Evolutionary conservation across 208 protist species (phyloP), one percentile per base, ranked within the genome.

Genomic region (Trypanosoma grayi): DNA sequence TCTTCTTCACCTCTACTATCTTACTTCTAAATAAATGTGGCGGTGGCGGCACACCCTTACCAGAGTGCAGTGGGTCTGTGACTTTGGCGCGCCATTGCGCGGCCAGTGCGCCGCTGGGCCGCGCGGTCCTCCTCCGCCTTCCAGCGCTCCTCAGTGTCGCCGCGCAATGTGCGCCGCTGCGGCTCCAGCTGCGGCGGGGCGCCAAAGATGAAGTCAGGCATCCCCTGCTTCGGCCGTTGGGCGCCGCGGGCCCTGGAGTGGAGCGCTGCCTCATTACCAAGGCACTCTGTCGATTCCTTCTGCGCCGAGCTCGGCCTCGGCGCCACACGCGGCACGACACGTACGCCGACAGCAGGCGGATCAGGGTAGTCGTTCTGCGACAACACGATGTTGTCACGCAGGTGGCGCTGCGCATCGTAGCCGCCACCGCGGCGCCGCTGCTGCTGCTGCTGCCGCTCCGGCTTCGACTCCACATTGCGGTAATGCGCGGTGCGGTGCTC

Each of bases 51-150:
- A n/a, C n/a, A n/a, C n/a, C 4, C 13, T 72, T 67, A 93, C 86
- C 86, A 93, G 8, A 90, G 70, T 10, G 80, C 64, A 6, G 86
- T 93, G 22, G 53, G 30, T 52, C 71, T 75, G 51, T 88, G 75
- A 18, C 73, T 69, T 43, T 82, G 77, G 4, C 56, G 65, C 25
- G 77, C 62, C 60, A 77, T 77, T 4, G 73, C 77, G 25, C 73
- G 72, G n/a, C 86, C 86, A 14, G 75, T 83, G 43, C 73, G 77
- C 8, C 81, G 73, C 57, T 74, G 45, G 34, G 72, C 61, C 5
- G 36, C 44, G 14, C 33, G 45, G 5, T 55, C 44, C 30, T 84
- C 80, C 51, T 83, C 66, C 11, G 64, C 55, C 40, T 65, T 76
- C 73, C 77, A 85, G 20, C 75, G 60, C 37, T 73, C 60, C 60